These are phyloP conservation scores for Talaromyces sp. DNA, from an alignment of 2,329 filamentous ascomycete genomes.

Conservation along the genomic window DNA sequence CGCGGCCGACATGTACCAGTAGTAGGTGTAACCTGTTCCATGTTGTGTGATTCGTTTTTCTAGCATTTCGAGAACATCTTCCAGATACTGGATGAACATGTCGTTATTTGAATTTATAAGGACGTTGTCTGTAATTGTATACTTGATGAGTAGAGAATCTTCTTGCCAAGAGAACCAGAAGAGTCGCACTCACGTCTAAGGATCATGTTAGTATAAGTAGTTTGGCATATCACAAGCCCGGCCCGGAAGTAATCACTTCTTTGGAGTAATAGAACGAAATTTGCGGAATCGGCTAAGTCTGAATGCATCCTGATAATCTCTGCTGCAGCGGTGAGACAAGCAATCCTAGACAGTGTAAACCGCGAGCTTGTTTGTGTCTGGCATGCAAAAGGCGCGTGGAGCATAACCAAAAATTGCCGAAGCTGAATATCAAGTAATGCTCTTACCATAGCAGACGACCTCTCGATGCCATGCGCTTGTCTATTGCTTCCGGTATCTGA, in stretches of 20 bases:
- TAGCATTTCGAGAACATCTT: slow-evolving; percentile 27
- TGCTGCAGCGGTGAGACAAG: slow-evolving; percentile 21
- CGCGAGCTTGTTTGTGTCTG: slow-evolving; percentile 21
- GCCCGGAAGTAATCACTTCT: slow-evolving; percentile 22
- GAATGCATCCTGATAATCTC: slow-evolving; percentile 18
- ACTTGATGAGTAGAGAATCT: neutral
- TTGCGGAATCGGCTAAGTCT: slow-evolving; percentile 9
- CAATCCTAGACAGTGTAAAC: slow-evolving; percentile 23
- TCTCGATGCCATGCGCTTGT: neutral
- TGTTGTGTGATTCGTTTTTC: slow-evolving; percentile 29
- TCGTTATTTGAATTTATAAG: slow-evolving; percentile 16
- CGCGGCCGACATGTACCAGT: slow-evolving; percentile 34
- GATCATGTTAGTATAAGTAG: slow-evolving; percentile 13
- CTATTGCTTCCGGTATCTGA: slow-evolving; percentile 14
- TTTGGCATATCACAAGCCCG: slow-evolving; percentile 20
- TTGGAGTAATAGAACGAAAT: slow-evolving; percentile 17
- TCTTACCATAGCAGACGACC: slow-evolving; percentile 13
- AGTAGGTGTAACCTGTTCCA: slow-evolving; percentile 32
- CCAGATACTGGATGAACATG: slow-evolving; percentile 19
- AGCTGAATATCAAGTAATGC: slow-evolving; percentile 25
- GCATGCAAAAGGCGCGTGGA: slow-evolving; percentile 26
- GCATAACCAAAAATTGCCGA: slow-evolving; percentile 26
- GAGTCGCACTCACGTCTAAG: slow-evolving; percentile 8
- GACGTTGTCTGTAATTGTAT: slow-evolving; percentile 16
- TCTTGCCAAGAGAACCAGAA: neutral